phyloP scores from a whole-genome alignment of 106 monocot genomes.

The Vanilla planifolia region DNA sequence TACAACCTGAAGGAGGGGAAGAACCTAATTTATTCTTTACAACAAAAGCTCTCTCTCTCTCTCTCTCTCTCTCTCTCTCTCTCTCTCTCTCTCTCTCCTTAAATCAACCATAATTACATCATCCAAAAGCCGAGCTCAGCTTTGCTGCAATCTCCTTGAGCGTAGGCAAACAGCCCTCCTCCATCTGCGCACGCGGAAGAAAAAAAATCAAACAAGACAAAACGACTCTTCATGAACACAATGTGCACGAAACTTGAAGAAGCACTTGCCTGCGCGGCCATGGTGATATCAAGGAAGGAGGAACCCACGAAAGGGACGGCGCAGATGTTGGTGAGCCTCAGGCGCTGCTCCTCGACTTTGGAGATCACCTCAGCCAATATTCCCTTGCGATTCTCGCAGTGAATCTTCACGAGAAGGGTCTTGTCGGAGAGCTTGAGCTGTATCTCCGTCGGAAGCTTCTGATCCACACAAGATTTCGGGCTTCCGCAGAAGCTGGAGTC shows the following conservation, averaged over 20 bases:
- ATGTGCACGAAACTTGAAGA: neutral
- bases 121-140: neutral
- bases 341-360: conserved; percentile 45
- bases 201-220: neutral
- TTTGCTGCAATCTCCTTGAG: neutral
- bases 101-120: too few species aligned
- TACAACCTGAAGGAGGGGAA: too few species aligned
- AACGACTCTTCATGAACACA: neutral
- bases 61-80: too few species aligned
- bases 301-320: conserved; percentile 38
- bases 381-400: conserved; percentile 49
- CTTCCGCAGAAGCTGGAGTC: neutral
- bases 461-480: neutral
- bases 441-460: conserved; percentile 36
- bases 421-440: conserved; percentile 35
- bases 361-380: conserved; percentile 30
- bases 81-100: too few species aligned
- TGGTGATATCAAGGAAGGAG: conserved; percentile 34
- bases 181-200: neutral
- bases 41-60: too few species aligned
- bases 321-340: conserved; percentile 33
- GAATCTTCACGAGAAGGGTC: conserved; percentile 44
- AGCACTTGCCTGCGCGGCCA: conserved; percentile 52
- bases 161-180: neutral
- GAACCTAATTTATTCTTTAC: too few species aligned